Conservation (phyloP, 192 early-diverging fungal species). For the Mortierella alpina region DNA sequence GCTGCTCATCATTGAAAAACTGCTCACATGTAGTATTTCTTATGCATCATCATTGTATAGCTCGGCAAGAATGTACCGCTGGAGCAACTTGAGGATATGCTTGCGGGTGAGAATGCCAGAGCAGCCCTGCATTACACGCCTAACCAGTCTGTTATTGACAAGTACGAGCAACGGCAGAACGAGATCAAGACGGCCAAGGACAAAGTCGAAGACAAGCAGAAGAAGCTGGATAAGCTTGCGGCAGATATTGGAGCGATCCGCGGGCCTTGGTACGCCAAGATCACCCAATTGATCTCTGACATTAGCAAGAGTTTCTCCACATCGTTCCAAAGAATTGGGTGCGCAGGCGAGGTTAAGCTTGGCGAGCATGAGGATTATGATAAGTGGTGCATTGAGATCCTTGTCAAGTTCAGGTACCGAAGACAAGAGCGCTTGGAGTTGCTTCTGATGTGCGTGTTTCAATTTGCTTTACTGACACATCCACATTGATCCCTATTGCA, state of each 20-base stretch:
- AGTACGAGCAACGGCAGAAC: conserved; percentile 72
- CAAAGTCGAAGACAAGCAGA: conserved; percentile 55
- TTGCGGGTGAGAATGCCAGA: conserved; percentile 64
- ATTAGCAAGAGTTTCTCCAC: conserved; percentile 78
- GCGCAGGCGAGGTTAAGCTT: conserved; percentile 78
- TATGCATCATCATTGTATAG: conserved; percentile 18
- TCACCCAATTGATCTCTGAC: conserved; percentile 65
- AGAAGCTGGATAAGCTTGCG: conserved; percentile 46
- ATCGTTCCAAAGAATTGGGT: conserved; percentile 83
- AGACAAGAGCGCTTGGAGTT: neutral
- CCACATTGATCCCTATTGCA: too few relatives aligned
- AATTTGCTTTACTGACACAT: neutral
- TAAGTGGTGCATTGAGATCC: conserved; percentile 94
- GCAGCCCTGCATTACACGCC: conserved; percentile 62
- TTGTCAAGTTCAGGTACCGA: conserved; percentile 89
- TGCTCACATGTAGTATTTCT: neutral
- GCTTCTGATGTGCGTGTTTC: neutral
- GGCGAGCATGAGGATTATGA: conserved; percentile 84
- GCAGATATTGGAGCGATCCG: conserved; percentile 52
- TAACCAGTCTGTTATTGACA: conserved; percentile 70
- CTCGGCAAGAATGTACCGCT: conserved; percentile 53
- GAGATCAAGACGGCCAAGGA: conserved; percentile 63
- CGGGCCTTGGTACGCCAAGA: conserved; percentile 73
- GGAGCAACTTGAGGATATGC: conserved; percentile 74
- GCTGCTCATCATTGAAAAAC: neutral